Evolutionary conservation across 179 eudicot species (phyloP), one percentile per base, ranked within the genome.

Genomic region (Actinidia arguta): DNA sequence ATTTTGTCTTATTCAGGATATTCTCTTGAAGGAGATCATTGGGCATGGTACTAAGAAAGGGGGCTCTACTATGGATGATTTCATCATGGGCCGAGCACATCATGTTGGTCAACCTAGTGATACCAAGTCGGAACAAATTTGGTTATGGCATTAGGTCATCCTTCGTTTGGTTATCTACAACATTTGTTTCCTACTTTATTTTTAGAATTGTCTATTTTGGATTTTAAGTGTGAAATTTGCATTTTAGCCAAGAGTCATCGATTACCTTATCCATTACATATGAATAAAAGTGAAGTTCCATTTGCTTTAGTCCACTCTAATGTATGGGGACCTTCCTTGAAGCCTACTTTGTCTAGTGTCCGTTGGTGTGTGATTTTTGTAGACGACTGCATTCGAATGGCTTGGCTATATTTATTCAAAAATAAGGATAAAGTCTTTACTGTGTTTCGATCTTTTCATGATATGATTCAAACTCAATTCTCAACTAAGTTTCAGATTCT

Each of bases 391-490:
- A 70, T 73, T 6, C 54, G 74, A 25, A 72, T 73, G 73, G 78
- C 78, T 72, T 83, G 64, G 66, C 27, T 61, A 20, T 61, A 83
- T 62, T 17, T 78, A 62, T 2, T 83, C 18, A 78, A 78, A 61
- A 24, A 61, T 61, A 83, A 83, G 39, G 18, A 48, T 71, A 75
- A 79, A 6, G 82, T 78, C 8, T 51, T 58, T 10, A 31, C 24
- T 6, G 25, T 48, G 1, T 83, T 83, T 83, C 51, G 17, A 14
- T 50, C 63, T 16, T 83, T 83, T 79, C 74, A 62, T 50, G 20
- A 0, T 10, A 78, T 78, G 85, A 39, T 72, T 9, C 11, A 2
- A 31, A 31, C 36, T 31, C 36, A 31, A 31, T 31, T 31, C 36
- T 31, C 36, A 63, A 12, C 36, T 24, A 24, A 24, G 36, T 14